phyloP scores from a whole-genome alignment of 2,329 filamentous ascomycete species.

The Dendryphion nanum region DNA sequence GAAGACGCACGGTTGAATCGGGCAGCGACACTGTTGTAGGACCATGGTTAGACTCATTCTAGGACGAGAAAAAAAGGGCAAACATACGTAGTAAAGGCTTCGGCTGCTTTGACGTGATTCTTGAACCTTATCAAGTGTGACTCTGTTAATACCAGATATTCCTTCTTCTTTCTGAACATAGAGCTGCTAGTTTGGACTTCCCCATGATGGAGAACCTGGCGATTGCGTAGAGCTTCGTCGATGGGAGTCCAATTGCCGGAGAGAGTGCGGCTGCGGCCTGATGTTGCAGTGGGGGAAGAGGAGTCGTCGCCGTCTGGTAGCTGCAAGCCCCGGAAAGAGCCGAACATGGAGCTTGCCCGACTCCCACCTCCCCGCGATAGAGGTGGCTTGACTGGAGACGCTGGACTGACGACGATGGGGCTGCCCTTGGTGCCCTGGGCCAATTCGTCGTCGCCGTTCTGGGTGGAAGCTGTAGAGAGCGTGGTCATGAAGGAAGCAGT shows the following conservation, averaged over 20 bases:
- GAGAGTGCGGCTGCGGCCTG: slow-evolving; percentile 42
- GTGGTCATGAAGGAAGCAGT: slow-evolving; percentile 36
- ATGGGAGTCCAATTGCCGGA: slow-evolving; percentile 46
- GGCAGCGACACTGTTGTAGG: neutral
- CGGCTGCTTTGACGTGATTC: slow-evolving; percentile 63
- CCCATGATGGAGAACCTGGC: slow-evolving; percentile 61
- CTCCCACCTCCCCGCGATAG: slow-evolving; percentile 22
- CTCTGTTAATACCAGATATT: slow-evolving; percentile 70
- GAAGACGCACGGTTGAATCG: slow-evolving; percentile 42
- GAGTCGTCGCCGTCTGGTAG: slow-evolving; percentile 53
- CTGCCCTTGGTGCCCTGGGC: slow-evolving; percentile 2
- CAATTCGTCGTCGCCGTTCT: slow-evolving; percentile 18
- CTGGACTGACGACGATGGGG: slow-evolving; percentile 1
- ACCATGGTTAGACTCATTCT: neutral
- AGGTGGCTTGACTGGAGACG: slow-evolving; percentile 9
- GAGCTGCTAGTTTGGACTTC: slow-evolving; percentile 69
- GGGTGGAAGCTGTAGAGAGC: slow-evolving; percentile 24
- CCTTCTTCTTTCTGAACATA: slow-evolving; percentile 70
- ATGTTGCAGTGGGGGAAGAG: slow-evolving; percentile 50
- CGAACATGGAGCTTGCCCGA: slow-evolving; percentile 53
- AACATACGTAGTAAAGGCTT: slow-evolving; percentile 54
- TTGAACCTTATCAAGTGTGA: slow-evolving; percentile 68
- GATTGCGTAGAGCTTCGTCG: slow-evolving; percentile 37
- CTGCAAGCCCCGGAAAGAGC: slow-evolving; percentile 55
- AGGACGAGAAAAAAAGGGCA: neutral